Conservation (phyloP, 768 basidiomycete species). For the Daedaleopsis sinensis region DNA sequence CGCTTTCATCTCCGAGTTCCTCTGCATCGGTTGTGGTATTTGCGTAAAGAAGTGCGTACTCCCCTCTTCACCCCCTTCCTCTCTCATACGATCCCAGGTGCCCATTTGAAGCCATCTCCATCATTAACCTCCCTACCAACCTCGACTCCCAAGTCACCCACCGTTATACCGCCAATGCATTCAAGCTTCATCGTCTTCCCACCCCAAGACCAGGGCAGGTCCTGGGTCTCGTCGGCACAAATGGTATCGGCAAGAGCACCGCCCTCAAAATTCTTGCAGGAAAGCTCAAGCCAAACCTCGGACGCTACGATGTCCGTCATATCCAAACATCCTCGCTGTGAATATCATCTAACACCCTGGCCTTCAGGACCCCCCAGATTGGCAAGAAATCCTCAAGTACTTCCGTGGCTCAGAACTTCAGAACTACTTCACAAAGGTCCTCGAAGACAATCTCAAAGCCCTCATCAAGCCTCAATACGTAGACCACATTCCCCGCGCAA, state of each 20-base stretch:
- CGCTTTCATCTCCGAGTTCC: constrained; percentile 97
- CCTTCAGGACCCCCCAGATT: constrained; percentile 91
- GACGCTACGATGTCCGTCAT: constrained; percentile 84
- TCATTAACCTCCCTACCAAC: constrained; percentile 99
- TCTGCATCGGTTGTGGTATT: constrained; percentile 99
- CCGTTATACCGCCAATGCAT: constrained; percentile 97
- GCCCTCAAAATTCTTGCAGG: constrained; percentile 96
- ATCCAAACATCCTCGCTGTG: background rate
- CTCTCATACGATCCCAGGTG: constrained; percentile 58
- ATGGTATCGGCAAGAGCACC: constrained; percentile 99
- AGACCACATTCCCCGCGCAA: constrained; percentile 95
- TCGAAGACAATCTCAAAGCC: constrained; percentile 98
- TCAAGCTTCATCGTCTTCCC: constrained; percentile 97
- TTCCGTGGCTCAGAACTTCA: constrained; percentile 99
- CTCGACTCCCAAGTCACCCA: constrained; percentile 95
- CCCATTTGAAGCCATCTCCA: constrained; percentile 98
- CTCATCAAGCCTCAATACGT: constrained; percentile 99
- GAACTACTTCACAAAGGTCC: constrained; percentile 99
- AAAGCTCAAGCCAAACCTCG: constrained; percentile 97
- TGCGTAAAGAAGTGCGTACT: constrained; percentile 95
- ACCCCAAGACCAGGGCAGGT: constrained; percentile 98
- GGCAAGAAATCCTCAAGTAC: constrained; percentile 98
- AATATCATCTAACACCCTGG: background rate
- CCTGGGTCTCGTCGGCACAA: constrained; percentile 97
- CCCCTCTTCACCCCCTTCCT: background rate